Evolutionary conservation across 306 rosid genomes (phyloP).

Genomic region (Vachellia collinsii): DNA sequence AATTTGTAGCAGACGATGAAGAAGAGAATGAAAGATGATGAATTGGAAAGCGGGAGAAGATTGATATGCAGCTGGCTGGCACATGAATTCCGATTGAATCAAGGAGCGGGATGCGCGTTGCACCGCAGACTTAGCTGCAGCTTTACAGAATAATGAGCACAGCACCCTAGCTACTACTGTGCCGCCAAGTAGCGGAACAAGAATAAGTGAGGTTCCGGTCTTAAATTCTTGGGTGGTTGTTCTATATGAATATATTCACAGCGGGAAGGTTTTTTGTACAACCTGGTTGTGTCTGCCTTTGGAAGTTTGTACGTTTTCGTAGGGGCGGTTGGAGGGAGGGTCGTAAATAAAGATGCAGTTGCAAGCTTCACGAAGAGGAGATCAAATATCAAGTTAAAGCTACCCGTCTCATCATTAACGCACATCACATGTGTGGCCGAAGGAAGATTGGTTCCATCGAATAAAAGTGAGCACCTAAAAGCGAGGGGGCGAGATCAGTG

Average conservation of each 20-base stretch:
- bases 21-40: neutral
- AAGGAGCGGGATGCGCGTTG: neutral
- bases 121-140: slow-evolving; percentile 12
- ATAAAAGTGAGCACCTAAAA: slow-evolving; percentile 3
- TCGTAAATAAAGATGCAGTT: neutral
- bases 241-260: neutral
- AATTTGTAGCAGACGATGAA: neutral
- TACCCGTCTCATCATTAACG: slow-evolving; percentile 11
- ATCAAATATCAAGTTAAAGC: neutral
- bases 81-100: neutral
- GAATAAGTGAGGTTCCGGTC: neutral
- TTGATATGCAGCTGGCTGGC: too few relatives aligned
- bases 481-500: neutral
- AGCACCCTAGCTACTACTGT: too few relatives aligned
- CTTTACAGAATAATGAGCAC: neutral
- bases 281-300: neutral
- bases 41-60: neutral
- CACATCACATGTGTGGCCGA: neutral
- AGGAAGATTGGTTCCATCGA: neutral
- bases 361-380: neutral
- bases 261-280: neutral
- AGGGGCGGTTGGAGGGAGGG: neutral
- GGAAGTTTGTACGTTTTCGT: neutral
- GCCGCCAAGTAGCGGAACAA: neutral
- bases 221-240: neutral